phyloP scores from a whole-genome alignment of 305 asterid species.

The Fraxinus latifolia region DNA sequence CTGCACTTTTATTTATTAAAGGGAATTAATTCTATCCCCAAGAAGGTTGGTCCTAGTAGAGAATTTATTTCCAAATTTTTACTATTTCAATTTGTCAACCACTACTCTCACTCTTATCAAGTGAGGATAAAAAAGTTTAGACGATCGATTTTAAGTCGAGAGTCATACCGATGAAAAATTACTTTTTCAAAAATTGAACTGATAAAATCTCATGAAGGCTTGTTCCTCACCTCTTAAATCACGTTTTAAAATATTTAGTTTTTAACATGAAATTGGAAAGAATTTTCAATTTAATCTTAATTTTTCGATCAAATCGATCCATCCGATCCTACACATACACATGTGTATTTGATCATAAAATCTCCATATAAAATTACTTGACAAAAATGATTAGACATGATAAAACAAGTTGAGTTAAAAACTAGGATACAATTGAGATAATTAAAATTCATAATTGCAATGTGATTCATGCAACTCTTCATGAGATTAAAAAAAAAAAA shows the following conservation, averaged over 20 bases:
- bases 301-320: not conserved
- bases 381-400: not conserved
- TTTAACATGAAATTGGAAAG: not conserved
- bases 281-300: too few species aligned
- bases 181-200: not conserved
- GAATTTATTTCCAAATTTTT: not conserved
- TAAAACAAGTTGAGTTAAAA: not conserved
- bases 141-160: not conserved
- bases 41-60: not conserved
- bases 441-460: not conserved
- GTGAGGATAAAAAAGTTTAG: not conserved
- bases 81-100: not conserved
- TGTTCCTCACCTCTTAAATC: not conserved
- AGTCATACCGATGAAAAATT: not conserved
- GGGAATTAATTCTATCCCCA: not conserved
- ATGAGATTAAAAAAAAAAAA: not conserved
- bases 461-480: constrained; percentile 15
- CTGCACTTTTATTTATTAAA: not conserved
- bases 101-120: not conserved
- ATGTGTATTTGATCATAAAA: not conserved
- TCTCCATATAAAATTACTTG: not conserved
- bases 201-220: not conserved
- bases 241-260: not conserved
- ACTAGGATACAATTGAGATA: not conserved
- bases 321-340: not conserved